These are phyloP conservation scores for Tylopilus balloui DNA, from an alignment of 768 basidiomycete genomes.

Conservation along the genomic window DNA sequence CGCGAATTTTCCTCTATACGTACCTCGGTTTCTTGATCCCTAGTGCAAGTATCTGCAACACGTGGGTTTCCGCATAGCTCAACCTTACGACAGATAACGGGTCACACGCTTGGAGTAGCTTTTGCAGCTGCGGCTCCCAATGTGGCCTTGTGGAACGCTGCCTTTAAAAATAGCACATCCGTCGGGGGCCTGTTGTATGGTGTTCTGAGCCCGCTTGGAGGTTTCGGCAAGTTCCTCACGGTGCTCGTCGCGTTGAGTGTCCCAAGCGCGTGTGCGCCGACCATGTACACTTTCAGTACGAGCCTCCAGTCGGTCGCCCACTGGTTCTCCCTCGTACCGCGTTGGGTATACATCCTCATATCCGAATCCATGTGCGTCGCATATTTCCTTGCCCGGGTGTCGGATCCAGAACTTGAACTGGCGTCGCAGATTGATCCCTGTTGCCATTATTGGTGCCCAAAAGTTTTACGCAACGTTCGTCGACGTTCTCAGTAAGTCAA, in stretches of 20 bases:
- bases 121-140: slow-evolving; percentile 40
- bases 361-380: slow-evolving; percentile 41
- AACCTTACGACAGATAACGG: slow-evolving; percentile 29
- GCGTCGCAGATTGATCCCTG: slow-evolving; percentile 38
- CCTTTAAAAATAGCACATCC: slow-evolving; percentile 39
- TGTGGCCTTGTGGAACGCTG: slow-evolving; percentile 38
- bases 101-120: slow-evolving; percentile 43
- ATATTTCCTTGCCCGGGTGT: background rate
- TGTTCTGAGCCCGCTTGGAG: slow-evolving; percentile 36
- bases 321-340: slow-evolving; percentile 36
- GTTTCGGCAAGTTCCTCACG: slow-evolving; percentile 45
- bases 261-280: slow-evolving; percentile 53
- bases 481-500: slow-evolving; percentile 35
- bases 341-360: slow-evolving; percentile 45
- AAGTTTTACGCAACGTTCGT: slow-evolving; percentile 43
- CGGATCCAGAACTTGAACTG: background rate
- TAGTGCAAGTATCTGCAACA: slow-evolving; percentile 30
- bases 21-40: slow-evolving; percentile 44
- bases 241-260: slow-evolving; percentile 51
- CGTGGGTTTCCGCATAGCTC: background rate
- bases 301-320: slow-evolving; percentile 38
- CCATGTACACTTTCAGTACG: slow-evolving; percentile 53
- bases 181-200: slow-evolving; percentile 43
- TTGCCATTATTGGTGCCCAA: slow-evolving; percentile 44
- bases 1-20: slow-evolving; percentile 41